Conservation (phyloP, 179 eudicot genomes). For the Carnegiea gigantea region DNA sequence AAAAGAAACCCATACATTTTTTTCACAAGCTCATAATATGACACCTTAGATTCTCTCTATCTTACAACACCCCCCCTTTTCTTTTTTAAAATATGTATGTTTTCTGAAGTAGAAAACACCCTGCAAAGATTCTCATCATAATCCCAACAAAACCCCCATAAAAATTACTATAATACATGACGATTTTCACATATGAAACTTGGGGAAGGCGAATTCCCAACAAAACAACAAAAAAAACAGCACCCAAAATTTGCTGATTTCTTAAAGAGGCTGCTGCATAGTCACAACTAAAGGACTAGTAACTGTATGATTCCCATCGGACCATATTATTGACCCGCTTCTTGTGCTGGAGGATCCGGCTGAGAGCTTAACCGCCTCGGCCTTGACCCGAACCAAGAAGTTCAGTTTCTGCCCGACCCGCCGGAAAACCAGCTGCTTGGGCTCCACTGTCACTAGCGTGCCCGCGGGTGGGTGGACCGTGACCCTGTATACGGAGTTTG, state of each 20-base stretch:
- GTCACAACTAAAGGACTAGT: conserved; percentile 80
- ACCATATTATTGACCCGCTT: conserved; percentile 75
- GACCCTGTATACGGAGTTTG: conserved; percentile 58
- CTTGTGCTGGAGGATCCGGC: conserved; percentile 54
- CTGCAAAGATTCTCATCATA: conserved; percentile 32
- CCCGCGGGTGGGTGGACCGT: conserved; percentile 53
- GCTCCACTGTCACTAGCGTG: conserved; percentile 57
- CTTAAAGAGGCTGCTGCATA: conserved; percentile 72
- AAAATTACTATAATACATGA: conserved; percentile 2
- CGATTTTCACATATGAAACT: not conserved
- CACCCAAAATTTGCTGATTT: conserved; percentile 12
- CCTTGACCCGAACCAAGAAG: conserved; percentile 71
- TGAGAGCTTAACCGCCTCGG: conserved; percentile 43
- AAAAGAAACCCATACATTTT: conserved; percentile 18
- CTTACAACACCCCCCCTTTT: not conserved
- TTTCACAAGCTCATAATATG: not conserved
- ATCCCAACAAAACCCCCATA: not conserved
- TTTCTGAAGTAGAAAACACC: conserved; percentile 38
- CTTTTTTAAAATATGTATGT: conserved; percentile 1
- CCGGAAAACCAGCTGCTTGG: conserved; percentile 55
- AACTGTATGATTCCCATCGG: conserved; percentile 76
- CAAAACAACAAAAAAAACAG: not conserved
- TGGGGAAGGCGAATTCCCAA: conserved; percentile 1
- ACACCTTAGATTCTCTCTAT: conserved; percentile 12
- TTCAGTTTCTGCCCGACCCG: conserved; percentile 74